Evolutionary conservation across 345 rosid genomes (phyloP).

Genomic region (Eucalyptus albens): DNA sequence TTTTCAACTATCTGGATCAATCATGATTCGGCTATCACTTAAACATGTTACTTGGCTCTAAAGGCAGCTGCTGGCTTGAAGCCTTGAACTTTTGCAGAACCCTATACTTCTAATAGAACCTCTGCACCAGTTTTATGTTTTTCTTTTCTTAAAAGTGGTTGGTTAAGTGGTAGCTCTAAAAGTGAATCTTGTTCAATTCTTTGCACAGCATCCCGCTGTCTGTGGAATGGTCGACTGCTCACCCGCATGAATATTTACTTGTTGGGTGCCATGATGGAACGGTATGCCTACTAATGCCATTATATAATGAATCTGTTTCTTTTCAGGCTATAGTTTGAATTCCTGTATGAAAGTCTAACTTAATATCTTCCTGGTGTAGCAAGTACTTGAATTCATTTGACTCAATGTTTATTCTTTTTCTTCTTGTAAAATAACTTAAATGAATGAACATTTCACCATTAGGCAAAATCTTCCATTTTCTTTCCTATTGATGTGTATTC

Average conservation of each 20-base stretch:
- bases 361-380: not conserved
- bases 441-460: not conserved
- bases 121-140: not conserved
- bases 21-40: not conserved
- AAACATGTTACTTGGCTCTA: not conserved
- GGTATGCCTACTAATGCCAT: slow-evolving; percentile 16
- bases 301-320: not conserved
- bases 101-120: not conserved
- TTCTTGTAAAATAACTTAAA: not conserved
- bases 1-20: not conserved
- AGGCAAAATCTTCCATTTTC: not conserved
- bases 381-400: not conserved
- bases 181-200: not conserved
- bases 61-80: not conserved
- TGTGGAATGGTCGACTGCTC: slow-evolving; percentile 73
- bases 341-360: not conserved
- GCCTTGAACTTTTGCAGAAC: not conserved
- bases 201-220: slow-evolving; percentile 69
- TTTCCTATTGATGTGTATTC: not conserved
- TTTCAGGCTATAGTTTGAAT: not conserved
- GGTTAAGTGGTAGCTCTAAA: not conserved
- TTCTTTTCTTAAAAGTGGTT: not conserved
- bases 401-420: not conserved
- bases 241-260: slow-evolving; percentile 59
- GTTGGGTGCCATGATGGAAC: slow-evolving; percentile 97